These are phyloP conservation scores for Colletotrichum liriopes DNA, from an alignment of 2,329 filamentous ascomycete genomes.

Conservation along the genomic window DNA sequence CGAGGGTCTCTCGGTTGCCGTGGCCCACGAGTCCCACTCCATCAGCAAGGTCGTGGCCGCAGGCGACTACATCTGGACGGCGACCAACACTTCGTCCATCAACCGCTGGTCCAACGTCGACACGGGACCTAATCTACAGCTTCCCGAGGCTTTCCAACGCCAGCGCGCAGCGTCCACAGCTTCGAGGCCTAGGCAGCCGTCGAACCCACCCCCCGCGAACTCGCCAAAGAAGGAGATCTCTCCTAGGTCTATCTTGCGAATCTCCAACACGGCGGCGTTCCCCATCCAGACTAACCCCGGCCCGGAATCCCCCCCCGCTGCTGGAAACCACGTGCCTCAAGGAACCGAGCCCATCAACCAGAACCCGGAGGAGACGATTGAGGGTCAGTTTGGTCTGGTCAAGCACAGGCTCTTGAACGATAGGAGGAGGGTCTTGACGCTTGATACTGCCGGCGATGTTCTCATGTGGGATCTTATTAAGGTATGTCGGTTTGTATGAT, in stretches of 20 bases:
- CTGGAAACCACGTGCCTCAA: slow-evolving; percentile 31
- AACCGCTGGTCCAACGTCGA: slow-evolving; percentile 93
- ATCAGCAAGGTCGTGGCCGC: slow-evolving; percentile 79
- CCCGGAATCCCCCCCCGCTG: slow-evolving; percentile 65
- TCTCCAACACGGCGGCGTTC: slow-evolving; percentile 88
- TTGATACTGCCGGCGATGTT: slow-evolving; percentile 96
- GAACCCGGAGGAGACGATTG: slow-evolving; percentile 84
- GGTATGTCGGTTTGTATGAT: slow-evolving; percentile 62
- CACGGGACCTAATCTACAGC: slow-evolving; percentile 79
- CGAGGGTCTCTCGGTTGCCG: slow-evolving; percentile 90
- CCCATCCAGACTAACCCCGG: slow-evolving; percentile 71
- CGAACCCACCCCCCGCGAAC: slow-evolving; percentile 53
- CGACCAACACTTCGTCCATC: slow-evolving; percentile 91
- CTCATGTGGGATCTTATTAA: slow-evolving; percentile 94
- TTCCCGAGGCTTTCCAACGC: slow-evolving; percentile 69
- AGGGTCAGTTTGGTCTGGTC: slow-evolving; percentile 94
- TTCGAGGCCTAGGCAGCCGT: slow-evolving; percentile 45
- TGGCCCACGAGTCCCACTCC: slow-evolving; percentile 92
- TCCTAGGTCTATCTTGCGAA: slow-evolving; percentile 81
- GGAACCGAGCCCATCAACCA: slow-evolving; percentile 73
- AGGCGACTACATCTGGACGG: slow-evolving; percentile 88
- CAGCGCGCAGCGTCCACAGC: slow-evolving; percentile 61
- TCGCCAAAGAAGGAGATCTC: slow-evolving; percentile 77
- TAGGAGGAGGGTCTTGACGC: slow-evolving; percentile 86
- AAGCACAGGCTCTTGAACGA: slow-evolving; percentile 96